Base-by-base conservation (phyloP, 345 rosid genomes). In the Cardamine occulta region DNA sequence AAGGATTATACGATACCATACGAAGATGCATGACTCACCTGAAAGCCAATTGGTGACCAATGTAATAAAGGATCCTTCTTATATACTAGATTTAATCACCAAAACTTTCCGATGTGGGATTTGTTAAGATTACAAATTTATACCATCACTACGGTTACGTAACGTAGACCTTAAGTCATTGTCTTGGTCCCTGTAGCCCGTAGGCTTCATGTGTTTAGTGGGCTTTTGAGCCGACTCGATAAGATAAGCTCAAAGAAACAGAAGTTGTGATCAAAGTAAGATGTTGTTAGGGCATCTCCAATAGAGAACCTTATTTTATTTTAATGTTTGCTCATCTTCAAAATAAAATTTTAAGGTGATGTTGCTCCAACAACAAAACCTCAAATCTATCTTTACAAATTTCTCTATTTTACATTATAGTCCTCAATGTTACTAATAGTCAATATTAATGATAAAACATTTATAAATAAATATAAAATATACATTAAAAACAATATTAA, bases 1-100 rank as follows among this genome's bases (percentile, higher is more conserved):
- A 9, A 57, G 63, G 63, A 57, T 57, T 31, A 57, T 57, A 14
- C 17, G 63, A 31, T 31, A 32, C 24, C 40, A 57, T 17, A 37
- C 14, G 62, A 57, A 57, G 21, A 17, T 5, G 18, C 39, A 31
- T n/a, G 40, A 31, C 62, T 57, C 23, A 4, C 62, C 40, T 57
- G 23, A 57, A 57, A 31, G 40, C 62, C 62, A 57, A 57, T 31
- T 57, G 62, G 40, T 57, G 1, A 31, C 40, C 5, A 57, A 4
- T n/a, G 15, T 8, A 29, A 31, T 5, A n/a, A n/a, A 11, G 5
- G 14, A n/a, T n/a, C 12, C 23, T 31, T 57, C 21, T 8, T 57
- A 57, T 57, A 31, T 57, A 31, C 40, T n/a, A 57, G 24, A 35
- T 31, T 31, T 8, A 2, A 31, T n/a, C 14, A 9, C 8, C 40